Base-by-base conservation (phyloP, 306 rosid genomes). In the Arachis stenosperma region DNA sequence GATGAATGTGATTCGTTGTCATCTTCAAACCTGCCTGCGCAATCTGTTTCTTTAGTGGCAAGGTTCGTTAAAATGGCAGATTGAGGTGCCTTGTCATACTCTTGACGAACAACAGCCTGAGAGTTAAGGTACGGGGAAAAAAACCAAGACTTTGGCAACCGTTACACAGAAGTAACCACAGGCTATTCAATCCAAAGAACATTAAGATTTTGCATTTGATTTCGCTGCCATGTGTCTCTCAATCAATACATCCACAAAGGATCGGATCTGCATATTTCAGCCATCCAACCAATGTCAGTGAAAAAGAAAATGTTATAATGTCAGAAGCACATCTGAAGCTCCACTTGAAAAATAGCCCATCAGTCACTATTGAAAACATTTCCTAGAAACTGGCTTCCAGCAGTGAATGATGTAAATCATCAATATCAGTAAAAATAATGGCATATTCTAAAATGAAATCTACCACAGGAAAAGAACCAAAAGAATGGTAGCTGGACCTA, bases 201-300 rank as follows among this genome's bases (percentile, higher is more conserved):
- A 71, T 87, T 82, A 87, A 17, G 88, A 83, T 81, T 87, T 91
- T 79, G 13, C 48, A 62, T 51, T 76, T 6, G 90, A 76, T 78
- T 86, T 88, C 29, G 33, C 60, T 43, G 82, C 79, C 96, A 87
- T 88, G 84, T 94, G 92, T 84, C 89, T 94, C 84, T 89, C 97
- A 62, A 91, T 89, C 85, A 95, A 84, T 78, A 75, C 82, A 79
- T 95, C 99, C 80, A 94, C 97, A 84, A 91, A 94, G 53, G 99
- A 82, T 70, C 95, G 99, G 54, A 87, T 88, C 95, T 94, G 96
- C 89, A 89, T 11, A 64, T 70, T 55, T 68, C 73, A 75, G 78
- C 60, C 77, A 84, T 75, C 63, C 71, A 81, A 67, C 60, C 39
- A 74, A 59, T 71, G 75, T 74, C 58, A 81, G 79, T 61, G 75